Conservation (phyloP, 2,329 filamentous ascomycete species). For the Fusarium lateritium region DNA sequence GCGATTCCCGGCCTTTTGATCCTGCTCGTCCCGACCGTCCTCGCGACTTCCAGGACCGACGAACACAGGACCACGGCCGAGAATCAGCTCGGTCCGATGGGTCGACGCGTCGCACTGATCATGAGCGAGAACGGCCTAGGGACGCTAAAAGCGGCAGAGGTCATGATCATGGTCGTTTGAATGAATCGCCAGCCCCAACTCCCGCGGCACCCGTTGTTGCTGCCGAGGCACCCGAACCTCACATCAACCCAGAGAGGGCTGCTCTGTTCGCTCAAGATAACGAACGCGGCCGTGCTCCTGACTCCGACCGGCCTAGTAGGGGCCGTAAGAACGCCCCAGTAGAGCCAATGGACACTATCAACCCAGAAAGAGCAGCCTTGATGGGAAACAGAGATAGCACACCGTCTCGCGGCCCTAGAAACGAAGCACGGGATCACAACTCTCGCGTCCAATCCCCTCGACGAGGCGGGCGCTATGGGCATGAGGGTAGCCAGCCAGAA, state of each 20-base stretch:
- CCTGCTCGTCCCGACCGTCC: constrained; percentile 58
- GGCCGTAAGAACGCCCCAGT: constrained; percentile 49
- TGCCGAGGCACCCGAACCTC: constrained; percentile 58
- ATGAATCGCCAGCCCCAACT: constrained; percentile 48
- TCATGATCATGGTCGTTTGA: constrained; percentile 50
- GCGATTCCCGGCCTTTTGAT: constrained; percentile 58
- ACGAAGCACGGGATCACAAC: constrained; percentile 62
- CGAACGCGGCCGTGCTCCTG: constrained; percentile 48
- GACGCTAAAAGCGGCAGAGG: constrained; percentile 49
- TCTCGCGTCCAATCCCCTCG: constrained; percentile 65
- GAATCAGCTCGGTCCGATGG: constrained; percentile 49
- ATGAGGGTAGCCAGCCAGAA: constrained; percentile 54
- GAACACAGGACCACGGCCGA: constrained; percentile 55
- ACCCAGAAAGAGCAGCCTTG: constrained; percentile 64
- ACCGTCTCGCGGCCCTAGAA: constrained; percentile 58
- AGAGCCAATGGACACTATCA: constrained; percentile 58
- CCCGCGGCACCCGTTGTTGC: constrained; percentile 48
- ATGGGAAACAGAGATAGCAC: constrained; percentile 58
- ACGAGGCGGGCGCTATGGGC: constrained; percentile 53
- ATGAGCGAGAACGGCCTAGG: constrained; percentile 60
- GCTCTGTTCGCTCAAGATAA: constrained; percentile 61
- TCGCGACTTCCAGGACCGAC: constrained; percentile 63
- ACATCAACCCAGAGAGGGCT: constrained; percentile 70
- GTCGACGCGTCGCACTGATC: constrained; percentile 57
- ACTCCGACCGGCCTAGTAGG: constrained; percentile 51